Evolutionary conservation across 2,329 filamentous ascomycete genomes (phyloP).

Genomic region (Rhytidhysteron rufulum): DNA sequence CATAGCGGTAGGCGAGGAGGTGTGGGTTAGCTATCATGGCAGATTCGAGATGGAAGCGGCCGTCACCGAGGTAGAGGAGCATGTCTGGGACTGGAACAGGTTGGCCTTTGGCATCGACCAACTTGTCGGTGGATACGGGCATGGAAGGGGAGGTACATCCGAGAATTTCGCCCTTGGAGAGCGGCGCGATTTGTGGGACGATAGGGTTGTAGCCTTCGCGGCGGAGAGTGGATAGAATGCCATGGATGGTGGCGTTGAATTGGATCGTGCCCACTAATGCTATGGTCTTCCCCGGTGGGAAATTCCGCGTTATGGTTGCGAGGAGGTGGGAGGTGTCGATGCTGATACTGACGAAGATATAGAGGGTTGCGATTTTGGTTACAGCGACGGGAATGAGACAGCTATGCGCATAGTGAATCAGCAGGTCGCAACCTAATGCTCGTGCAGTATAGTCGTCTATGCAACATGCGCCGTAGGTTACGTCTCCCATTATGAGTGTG

Average conservation of each 20-base stretch:
- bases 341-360: slow-evolving; percentile 96
- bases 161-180: slow-evolving; percentile 93
- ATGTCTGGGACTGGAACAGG: slow-evolving; percentile 54
- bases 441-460: slow-evolving; percentile 97
- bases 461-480: slow-evolving; percentile 97
- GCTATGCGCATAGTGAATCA: slow-evolving; percentile 96
- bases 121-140: slow-evolving; percentile 28
- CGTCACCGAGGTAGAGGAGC: slow-evolving; percentile 86
- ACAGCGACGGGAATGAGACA: slow-evolving; percentile 95
- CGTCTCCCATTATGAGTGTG: slow-evolving; percentile 97
- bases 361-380: slow-evolving; percentile 93
- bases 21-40: slow-evolving; percentile 98
- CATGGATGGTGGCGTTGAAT: slow-evolving; percentile 96
- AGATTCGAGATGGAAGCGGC: slow-evolving; percentile 92
- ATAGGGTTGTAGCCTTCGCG: slow-evolving; percentile 79
- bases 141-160: slow-evolving; percentile 83
- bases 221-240: slow-evolving; percentile 72
- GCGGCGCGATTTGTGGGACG: slow-evolving; percentile 85
- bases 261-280: slow-evolving; percentile 96
- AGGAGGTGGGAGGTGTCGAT: slow-evolving; percentile 88
- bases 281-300: slow-evolving; percentile 77
- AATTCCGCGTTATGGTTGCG: slow-evolving; percentile 83
- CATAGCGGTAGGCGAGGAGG: slow-evolving; percentile 90
- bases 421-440: slow-evolving; percentile 86
- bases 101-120: slow-evolving; percentile 44